These are phyloP conservation scores for Botryotinia calthae DNA, from an alignment of 2,329 filamentous ascomycete genomes.

Conservation along the genomic window DNA sequence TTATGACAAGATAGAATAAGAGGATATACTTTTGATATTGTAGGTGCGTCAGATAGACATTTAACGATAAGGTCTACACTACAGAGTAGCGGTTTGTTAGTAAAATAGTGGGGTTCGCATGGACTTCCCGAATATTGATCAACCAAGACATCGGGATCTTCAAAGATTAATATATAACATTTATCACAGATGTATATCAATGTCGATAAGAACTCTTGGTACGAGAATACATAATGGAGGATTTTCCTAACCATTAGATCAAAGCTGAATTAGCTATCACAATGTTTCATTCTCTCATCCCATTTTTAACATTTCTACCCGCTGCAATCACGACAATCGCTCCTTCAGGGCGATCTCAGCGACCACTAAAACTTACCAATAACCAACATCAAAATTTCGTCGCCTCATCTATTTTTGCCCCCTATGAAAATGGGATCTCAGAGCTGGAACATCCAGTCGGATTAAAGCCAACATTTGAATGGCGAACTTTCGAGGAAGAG, in stretches of 20 bases:
- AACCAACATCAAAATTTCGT: slow-evolving; percentile 22
- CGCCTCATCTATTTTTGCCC: slow-evolving; percentile 25
- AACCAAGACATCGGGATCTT: neutral
- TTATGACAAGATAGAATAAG: neutral
- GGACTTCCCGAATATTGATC: neutral
- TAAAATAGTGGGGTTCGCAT: neutral
- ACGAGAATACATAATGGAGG: neutral
- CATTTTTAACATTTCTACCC: slow-evolving; percentile 1
- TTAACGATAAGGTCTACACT: neutral
- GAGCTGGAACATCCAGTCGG: slow-evolving; percentile 21
- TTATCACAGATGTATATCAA: neutral
- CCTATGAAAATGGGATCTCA: neutral
- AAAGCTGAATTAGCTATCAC: neutral
- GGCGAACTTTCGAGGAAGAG: slow-evolving; percentile 21
- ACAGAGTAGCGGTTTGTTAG: neutral
- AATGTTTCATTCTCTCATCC: slow-evolving; percentile 3
- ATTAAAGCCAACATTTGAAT: slow-evolving; percentile 29
- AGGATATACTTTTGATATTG: slow-evolving; percentile 2
- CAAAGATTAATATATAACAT: neutral
- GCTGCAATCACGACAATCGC: neutral
- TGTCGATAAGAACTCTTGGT: neutral
- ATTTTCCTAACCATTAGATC: too few relatives aligned
- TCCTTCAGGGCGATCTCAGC: neutral
- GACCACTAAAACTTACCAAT: neutral
- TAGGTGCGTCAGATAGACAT: neutral